Evolutionary conservation across 2,329 filamentous ascomycete species (phyloP).

Genomic region (Fusarium sambucinum): DNA sequence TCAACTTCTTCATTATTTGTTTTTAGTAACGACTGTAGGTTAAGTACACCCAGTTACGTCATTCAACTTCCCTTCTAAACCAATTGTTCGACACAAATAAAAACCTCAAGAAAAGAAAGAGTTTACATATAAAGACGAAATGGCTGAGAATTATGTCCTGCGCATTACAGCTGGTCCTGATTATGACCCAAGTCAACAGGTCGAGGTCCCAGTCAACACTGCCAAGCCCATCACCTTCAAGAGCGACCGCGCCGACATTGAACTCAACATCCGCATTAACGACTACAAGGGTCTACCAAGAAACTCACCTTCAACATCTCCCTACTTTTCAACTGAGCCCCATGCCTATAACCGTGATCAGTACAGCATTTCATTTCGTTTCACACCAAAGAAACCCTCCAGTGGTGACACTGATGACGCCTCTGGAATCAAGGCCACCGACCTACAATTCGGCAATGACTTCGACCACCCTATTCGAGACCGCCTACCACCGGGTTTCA

Average conservation of each 20-base stretch:
- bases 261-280: conserved; percentile 80
- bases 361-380: conserved; percentile 85
- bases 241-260: conserved; percentile 72
- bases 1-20: not conserved
- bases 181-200: conserved; percentile 80
- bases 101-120: not conserved
- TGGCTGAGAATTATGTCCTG: conserved; percentile 81
- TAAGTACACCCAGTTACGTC: conserved; percentile 23
- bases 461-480: conserved; percentile 93
- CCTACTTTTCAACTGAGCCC: conserved; percentile 80
- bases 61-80: conserved; percentile 9
- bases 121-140: conserved; percentile 44
- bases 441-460: conserved; percentile 94
- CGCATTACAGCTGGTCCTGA: conserved; percentile 82
- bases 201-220: conserved; percentile 80
- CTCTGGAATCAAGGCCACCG: conserved; percentile 71
- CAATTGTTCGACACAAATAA: not conserved
- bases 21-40: not conserved
- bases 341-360: conserved; percentile 78
- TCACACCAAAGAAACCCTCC: conserved; percentile 72
- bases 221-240: conserved; percentile 71
- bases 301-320: conserved; percentile 74
- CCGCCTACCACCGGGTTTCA: conserved; percentile 86
- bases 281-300: conserved; percentile 77
- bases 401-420: conserved; percentile 21